A percentile compares a stretch with the other conserved stretches of the same genome.
phyloP scores from a whole-genome alignment of 2,329 filamentous ascomycete genomes.

The Colletotrichum cereale region DNA sequence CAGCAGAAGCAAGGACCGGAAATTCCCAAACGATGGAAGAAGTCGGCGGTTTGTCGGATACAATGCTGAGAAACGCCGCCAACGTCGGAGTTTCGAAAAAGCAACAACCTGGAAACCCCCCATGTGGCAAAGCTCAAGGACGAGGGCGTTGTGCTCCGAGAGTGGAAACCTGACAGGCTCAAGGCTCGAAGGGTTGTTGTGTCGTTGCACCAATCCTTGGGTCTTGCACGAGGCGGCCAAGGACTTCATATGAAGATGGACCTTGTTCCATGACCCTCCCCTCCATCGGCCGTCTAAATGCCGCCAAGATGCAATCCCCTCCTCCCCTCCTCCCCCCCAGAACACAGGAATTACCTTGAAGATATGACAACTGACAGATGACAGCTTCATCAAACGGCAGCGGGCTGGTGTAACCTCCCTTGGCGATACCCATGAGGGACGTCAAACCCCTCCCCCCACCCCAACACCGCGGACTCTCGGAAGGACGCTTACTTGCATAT shows the following conservation, averaged over 20 bases:
- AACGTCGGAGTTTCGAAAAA: slow-evolving; percentile 4
- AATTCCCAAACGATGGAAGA: slow-evolving; percentile 18
- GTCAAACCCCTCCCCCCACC: neutral
- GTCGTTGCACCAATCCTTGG: slow-evolving; percentile 26
- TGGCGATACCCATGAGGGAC: slow-evolving; percentile 21
- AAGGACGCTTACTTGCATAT: slow-evolving; percentile 35
- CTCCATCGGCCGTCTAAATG: slow-evolving; percentile 27
- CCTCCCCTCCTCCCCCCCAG: too few relatives aligned
- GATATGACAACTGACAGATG: slow-evolving; percentile 41
- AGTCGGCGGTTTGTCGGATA: slow-evolving; percentile 19
- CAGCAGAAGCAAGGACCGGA: neutral
- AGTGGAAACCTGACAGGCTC: slow-evolving; percentile 30
- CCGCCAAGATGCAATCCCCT: slow-evolving; percentile 1
- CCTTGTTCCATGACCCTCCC: slow-evolving; percentile 13
- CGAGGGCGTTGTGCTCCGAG: too few relatives aligned
- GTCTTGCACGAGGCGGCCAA: slow-evolving; percentile 17
- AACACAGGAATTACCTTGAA: slow-evolving; percentile 28
- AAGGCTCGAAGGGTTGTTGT: too few relatives aligned
- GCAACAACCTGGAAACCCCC: too few relatives aligned
- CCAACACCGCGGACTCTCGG: slow-evolving; percentile 31
- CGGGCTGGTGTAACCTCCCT: slow-evolving; percentile 29
- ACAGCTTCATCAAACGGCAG: slow-evolving; percentile 37
- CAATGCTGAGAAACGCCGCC: slow-evolving; percentile 3
- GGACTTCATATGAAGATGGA: slow-evolving; percentile 26
- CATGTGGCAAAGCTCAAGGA: slow-evolving; percentile 25